Conservation (phyloP, 2,329 filamentous ascomycete species). For the Aspergillus ochraceus region DNA sequence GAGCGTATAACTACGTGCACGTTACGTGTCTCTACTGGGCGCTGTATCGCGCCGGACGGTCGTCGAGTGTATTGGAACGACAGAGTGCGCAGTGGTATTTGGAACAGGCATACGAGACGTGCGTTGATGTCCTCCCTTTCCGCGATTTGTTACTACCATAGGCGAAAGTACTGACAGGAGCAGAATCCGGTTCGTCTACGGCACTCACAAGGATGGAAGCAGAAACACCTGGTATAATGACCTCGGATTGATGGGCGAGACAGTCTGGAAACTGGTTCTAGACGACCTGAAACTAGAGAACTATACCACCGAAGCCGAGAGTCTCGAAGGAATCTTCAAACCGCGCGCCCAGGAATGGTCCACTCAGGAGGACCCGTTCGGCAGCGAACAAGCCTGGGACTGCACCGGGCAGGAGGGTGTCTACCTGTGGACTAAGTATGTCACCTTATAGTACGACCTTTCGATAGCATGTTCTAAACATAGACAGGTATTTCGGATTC, state of each 20-base stretch:
- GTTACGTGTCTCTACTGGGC: constrained; percentile 58
- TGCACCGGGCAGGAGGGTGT: constrained; percentile 63
- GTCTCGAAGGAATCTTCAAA: constrained; percentile 50
- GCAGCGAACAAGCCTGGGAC: constrained; percentile 64
- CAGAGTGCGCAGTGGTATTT: constrained; percentile 58
- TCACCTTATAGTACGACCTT: neutral
- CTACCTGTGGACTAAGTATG: constrained; percentile 57
- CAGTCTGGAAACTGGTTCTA: constrained; percentile 56
- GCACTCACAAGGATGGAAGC: constrained; percentile 42
- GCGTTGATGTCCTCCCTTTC: constrained; percentile 38
- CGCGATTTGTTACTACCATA: no score
- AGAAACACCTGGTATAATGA: constrained; percentile 26
- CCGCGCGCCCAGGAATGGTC: constrained; percentile 53
- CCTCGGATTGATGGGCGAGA: constrained; percentile 59
- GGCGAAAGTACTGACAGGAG: neutral
- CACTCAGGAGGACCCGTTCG: constrained; percentile 54
- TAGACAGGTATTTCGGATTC: constrained; percentile 49
- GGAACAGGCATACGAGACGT: constrained; percentile 52
- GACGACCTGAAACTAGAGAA: constrained; percentile 53
- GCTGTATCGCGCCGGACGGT: constrained; percentile 56
- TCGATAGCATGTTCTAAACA: neutral
- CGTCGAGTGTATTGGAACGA: constrained; percentile 39
- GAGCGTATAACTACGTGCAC: constrained; percentile 63
- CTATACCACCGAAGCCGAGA: constrained; percentile 38
- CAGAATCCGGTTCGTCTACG: neutral